Base-by-base conservation (phyloP, 306 rosid species). In the Ormosia emarginata region DNA sequence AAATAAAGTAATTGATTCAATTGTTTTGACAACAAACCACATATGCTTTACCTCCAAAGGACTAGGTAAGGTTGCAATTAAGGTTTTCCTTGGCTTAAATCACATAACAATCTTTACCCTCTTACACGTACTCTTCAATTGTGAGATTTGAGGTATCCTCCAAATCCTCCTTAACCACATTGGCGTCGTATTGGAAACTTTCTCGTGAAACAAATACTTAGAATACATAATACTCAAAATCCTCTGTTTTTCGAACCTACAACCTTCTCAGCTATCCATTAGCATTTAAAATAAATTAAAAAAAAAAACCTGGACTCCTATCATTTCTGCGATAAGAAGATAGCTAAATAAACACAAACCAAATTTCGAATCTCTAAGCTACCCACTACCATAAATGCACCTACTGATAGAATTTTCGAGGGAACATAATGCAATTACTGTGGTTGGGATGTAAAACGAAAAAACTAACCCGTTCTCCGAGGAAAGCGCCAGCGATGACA, bases 401-500 rank as follows among this genome's bases (percentile, higher is more conserved):
- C 24, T 24, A 24, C 24, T 24, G 24, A 24, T 24, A 24, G 24
- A 24, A 24, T 24, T 24, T 24, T 24, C 24, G 24, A 24, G 24
- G 24, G 24, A 24, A 24, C 24, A 24, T 0, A 24, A 24, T 24
- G 24, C 24, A 43, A 43, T 43, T 43, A 41, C 9, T 41, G 46
- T 7, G 46, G 46, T 41, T 41, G 46, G 1, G 2, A 41, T 41
- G 46, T 5, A 41, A 43, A 43, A 43, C 3, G 0, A 3, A 43
- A 8, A 40, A 40, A 40, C 43, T 9, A 12, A 43, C 49, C 90
- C 99, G 91, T 90, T 95, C 99, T 34, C 94, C 99, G 79, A 93
- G 72, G 78, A 93, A 95, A 58, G 99, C 94, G 15, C 97, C 99
- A 8, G 96, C 98, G 85, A 95, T 90, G 80, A 95, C 79, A 74